Base-by-base conservation (phyloP, 2,329 filamentous ascomycete genomes). In the Penicillium sumatraense region DNA sequence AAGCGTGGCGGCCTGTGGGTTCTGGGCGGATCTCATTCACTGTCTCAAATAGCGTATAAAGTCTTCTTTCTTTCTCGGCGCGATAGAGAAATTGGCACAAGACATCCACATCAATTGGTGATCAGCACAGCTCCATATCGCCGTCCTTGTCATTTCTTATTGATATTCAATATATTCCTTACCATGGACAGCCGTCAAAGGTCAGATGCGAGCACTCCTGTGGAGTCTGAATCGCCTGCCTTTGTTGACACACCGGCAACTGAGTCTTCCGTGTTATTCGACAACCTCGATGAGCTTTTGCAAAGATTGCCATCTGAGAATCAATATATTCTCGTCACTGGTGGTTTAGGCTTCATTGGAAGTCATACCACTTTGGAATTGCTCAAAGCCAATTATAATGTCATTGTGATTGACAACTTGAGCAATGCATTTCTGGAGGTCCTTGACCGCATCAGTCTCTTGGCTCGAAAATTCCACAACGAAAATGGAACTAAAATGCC, bases 251-350 rank as follows among this genome's bases (percentile, higher is more conserved):
- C 78, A n/a, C 79, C 79, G 21, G 73, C 70, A 47, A 81, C 79
- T 27, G 72, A 79, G 51, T 70, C 67, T 36, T 79, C 76, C 23
- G 67, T 77, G 24, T 65, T 80, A 42, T 80, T 80, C 60, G 77
- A 80, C 61, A 68, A 76, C 40, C 61, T 74, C 5, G 72, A 75
- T 20, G 75, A 78, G 49, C 67, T 79, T 54, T 65, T 80, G 45
- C 71, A 72, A 51, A 72, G 75, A 57, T 65, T 71, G 36, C 70
- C 70, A 29, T 58, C 67, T 18, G 69, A 78, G 27, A 59, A 45
- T 46, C 68, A 72, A 29, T 78, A 80, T 61, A 80, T 77, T 48
- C 69, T 77, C 6, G 72, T 77, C 47, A 77, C 74, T 20, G 74
- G 75, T 16, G 75, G 74, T 2, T 64, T 77, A 16, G 75, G 75